A percentile compares a stretch with the other conserved stretches of the same genome.
Conservation (phyloP, 257 asterid genomes). For the Nicotiana paniculata region DNA sequence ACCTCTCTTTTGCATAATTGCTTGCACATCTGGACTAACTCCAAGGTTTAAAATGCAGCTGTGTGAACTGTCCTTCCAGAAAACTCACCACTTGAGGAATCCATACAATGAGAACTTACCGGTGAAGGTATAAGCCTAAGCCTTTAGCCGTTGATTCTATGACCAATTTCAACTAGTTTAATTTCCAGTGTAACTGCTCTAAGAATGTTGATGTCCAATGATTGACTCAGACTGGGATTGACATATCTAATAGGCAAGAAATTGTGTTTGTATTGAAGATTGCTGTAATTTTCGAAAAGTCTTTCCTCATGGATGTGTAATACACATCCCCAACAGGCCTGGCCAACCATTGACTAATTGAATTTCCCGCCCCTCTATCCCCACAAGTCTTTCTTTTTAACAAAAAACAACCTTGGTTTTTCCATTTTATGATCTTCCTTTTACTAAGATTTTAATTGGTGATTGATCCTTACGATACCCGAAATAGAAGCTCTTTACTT, state of each 20-base stretch:
- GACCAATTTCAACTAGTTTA: not conserved
- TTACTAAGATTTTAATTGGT: not conserved
- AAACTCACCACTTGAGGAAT: constrained; percentile 83
- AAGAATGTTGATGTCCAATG: not conserved
- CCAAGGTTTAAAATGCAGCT: constrained; percentile 47
- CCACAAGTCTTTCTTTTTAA: not conserved
- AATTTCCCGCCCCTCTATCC: not conserved
- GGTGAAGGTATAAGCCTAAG: constrained; percentile 53
- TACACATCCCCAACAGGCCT: not conserved
- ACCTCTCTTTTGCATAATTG: not conserved
- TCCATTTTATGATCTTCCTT: not conserved
- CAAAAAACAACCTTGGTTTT: not conserved
- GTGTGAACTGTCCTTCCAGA: constrained; percentile 81
- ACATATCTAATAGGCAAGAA: not conserved
- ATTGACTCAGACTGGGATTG: not conserved
- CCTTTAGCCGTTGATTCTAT: not conserved
- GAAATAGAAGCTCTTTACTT: not conserved
- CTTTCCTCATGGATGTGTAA: not conserved
- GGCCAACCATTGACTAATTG: not conserved
- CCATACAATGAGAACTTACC: constrained; percentile 83
- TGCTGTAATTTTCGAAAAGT: not conserved
- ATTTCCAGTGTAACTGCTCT: not conserved
- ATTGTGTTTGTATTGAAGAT: not conserved
- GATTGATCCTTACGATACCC: not conserved
- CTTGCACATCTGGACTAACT: not conserved